Percentiles rank a stretch among this genome's conserved stretches.
Conservation (phyloP, 2,329 filamentous ascomycete species). For the Leptographium lundbergii region DNA sequence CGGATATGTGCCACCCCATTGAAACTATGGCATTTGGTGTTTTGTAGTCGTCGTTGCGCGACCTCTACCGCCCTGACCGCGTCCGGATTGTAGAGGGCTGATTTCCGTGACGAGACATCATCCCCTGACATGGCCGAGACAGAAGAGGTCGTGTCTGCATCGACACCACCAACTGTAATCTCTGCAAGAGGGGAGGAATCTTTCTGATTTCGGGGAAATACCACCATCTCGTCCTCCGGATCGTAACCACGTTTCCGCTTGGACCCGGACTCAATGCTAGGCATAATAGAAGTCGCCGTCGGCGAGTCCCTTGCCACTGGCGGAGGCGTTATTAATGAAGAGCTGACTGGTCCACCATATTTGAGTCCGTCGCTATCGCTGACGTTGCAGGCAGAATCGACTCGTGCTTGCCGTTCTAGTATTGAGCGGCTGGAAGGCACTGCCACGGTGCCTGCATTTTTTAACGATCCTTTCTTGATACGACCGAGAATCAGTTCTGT, state of each 20-base stretch:
- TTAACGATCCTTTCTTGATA: neutral
- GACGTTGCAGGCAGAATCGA: neutral
- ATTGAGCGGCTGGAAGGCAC: neutral
- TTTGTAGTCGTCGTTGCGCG: conserved; percentile 14
- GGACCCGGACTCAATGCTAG: neutral
- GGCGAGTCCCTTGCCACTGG: neutral
- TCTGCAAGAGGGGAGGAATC: neutral
- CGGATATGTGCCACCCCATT: conserved; percentile 45
- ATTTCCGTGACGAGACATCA: neutral
- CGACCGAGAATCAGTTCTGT: neutral
- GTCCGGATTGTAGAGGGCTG: conserved; percentile 39
- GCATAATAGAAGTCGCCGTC: neutral
- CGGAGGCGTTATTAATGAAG: neutral
- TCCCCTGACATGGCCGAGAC: neutral
- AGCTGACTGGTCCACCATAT: neutral
- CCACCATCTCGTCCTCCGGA: neutral
- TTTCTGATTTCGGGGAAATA: neutral
- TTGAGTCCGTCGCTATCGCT: neutral
- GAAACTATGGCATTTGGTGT: conserved; percentile 37
- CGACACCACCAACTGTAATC: neutral
- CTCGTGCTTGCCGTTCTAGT: neutral
- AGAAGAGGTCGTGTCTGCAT: neutral
- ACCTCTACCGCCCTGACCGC: conserved; percentile 25
- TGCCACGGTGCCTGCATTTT: neutral
- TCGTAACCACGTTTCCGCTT: neutral